phyloP scores from a whole-genome alignment of 2,329 filamentous ascomycete species.

The Bipolaris oryzae region DNA sequence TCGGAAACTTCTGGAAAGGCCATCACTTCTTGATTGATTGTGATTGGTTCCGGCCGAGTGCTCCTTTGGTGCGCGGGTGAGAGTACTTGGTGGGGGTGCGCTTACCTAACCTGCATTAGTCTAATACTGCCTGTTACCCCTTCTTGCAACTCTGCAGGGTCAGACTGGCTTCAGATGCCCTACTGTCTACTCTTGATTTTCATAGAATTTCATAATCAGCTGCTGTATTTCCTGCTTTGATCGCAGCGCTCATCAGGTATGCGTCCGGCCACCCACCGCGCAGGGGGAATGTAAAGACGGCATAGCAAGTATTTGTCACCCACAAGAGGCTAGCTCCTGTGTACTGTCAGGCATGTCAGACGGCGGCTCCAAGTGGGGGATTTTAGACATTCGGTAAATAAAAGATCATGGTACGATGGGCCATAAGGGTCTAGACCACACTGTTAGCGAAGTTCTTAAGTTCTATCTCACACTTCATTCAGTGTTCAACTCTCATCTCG shows the following conservation, averaged over 20 bases:
- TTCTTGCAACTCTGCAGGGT: background rate
- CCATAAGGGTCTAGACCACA: background rate
- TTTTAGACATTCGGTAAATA: background rate
- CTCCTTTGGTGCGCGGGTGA: background rate
- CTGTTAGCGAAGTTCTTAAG: background rate
- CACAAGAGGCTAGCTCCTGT: background rate
- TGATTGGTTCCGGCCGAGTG: background rate
- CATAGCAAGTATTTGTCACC: background rate
- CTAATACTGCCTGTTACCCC: background rate
- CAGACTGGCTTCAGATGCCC: background rate
- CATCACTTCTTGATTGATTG: background rate
- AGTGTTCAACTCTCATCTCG: background rate
- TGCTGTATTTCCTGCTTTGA: background rate
- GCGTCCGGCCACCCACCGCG: background rate
- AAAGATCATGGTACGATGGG: background rate
- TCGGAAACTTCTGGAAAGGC: conserved; percentile 1
- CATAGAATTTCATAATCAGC: background rate
- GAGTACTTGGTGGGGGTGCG: background rate
- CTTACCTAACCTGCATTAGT: background rate
- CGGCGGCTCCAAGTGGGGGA: background rate
- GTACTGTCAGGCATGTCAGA: background rate
- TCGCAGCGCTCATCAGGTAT: background rate
- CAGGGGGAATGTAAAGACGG: background rate
- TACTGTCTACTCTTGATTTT: background rate
- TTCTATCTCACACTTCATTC: background rate